phyloP scores from a whole-genome alignment of 306 rosid species.

The Quercus parvula region DNA sequence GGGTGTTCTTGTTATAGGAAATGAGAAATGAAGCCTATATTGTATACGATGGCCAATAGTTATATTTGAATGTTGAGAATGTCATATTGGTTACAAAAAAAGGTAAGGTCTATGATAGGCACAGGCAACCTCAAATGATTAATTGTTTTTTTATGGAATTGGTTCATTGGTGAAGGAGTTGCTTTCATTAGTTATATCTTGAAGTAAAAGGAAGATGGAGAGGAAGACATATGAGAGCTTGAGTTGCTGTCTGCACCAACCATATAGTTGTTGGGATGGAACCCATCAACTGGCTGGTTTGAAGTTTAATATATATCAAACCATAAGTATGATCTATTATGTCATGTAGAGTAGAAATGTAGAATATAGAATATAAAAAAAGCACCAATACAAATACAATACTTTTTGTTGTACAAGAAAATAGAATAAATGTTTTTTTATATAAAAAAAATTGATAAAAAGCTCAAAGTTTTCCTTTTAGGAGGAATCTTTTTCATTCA shows the following conservation, averaged over 20 bases:
- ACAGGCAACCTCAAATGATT: conserved; percentile 43
- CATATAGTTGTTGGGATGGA: conserved; percentile 78
- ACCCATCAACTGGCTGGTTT: conserved; percentile 42
- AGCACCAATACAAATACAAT: neutral
- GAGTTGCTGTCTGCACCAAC: conserved; percentile 66
- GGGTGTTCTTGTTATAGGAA: conserved; percentile 17
- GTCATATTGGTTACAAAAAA: neutral
- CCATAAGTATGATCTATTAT: neutral
- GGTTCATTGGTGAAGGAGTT: conserved; percentile 36
- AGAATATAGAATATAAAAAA: neutral
- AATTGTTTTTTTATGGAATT: conserved; percentile 16
- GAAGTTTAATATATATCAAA: conserved; percentile 1
- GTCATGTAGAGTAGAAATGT: conserved; percentile 6
- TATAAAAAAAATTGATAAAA: too few relatives aligned
- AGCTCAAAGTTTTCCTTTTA: too few relatives aligned
- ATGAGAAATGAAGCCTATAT: conserved; percentile 9
- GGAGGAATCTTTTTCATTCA: too few relatives aligned
- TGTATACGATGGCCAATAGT: conserved; percentile 18
- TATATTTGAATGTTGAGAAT: conserved; percentile 3
- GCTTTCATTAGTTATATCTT: conserved; percentile 66
- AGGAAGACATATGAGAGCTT: conserved; percentile 24
- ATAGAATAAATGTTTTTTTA: too few relatives aligned
- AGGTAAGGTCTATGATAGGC: conserved; percentile 32
- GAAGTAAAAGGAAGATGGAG: conserved; percentile 62
- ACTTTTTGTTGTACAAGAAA: too few relatives aligned